A percentile compares a stretch with the other conserved stretches of the same genome.
These are phyloP conservation scores for Sedum album DNA, from an alignment of 164 flowering plant species.

Conservation along the genomic window DNA sequence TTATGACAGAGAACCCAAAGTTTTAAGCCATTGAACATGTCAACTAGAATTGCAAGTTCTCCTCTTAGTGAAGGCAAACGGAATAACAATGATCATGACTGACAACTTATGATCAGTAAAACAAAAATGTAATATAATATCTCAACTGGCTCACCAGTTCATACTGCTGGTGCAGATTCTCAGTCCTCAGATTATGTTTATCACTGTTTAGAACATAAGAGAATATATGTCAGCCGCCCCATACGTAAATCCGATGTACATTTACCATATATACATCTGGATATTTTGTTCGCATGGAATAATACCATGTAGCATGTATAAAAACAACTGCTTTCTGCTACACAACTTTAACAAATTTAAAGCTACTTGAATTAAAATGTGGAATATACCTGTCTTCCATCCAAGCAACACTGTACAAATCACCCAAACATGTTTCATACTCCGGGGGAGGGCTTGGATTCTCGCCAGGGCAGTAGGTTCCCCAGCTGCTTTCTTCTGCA, in stretches of 20 bases:
- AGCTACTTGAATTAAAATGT: too few relatives aligned
- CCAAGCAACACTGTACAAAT: too few relatives aligned
- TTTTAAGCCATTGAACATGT: neutral
- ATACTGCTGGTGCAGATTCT: too few relatives aligned
- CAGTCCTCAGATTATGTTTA: too few relatives aligned
- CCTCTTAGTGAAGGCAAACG: neutral
- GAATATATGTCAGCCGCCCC: conserved; percentile 10
- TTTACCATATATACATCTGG: neutral
- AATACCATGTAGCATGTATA: too few relatives aligned
- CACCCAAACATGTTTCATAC: too few relatives aligned
- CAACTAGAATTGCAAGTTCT: neutral
- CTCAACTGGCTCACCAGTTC: too few relatives aligned
- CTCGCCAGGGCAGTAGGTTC: too few relatives aligned
- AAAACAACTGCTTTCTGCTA: conserved; percentile 70
- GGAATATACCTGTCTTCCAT: conserved; percentile 81
- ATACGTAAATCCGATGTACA: neutral
- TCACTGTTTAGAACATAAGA: conserved; percentile 45
- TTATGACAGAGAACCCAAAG: neutral
- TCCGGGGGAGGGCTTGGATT: too few relatives aligned
- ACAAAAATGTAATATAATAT: neutral
- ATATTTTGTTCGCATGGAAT: too few relatives aligned
- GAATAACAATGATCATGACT: neutral
- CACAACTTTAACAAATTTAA: too few relatives aligned
- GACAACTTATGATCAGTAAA: neutral
- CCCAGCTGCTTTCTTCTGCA: too few relatives aligned